Percentiles rank a stretch among this genome's conserved stretches.
These are phyloP conservation scores for Metarhizium sp. DNA, from an alignment of 2,329 filamentous ascomycete species.

Conservation along the genomic window DNA sequence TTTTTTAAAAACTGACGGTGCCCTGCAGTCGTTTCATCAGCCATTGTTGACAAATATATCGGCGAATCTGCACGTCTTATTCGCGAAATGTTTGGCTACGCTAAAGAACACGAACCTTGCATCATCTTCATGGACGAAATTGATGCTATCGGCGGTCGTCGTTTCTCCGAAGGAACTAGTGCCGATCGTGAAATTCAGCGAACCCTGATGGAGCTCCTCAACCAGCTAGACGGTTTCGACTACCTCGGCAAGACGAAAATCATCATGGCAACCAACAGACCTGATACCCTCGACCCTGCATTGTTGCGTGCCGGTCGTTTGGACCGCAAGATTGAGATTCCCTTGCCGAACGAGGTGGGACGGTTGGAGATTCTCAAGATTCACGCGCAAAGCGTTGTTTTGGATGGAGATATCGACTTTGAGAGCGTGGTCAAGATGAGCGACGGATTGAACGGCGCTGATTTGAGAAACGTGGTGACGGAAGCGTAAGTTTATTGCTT, in stretches of 20 bases:
- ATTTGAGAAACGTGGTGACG: conserved; percentile 94
- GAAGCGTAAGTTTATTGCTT: conserved; percentile 68
- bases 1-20: conserved; percentile 11
- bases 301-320: conserved; percentile 85
- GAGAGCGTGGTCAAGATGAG: conserved; percentile 99
- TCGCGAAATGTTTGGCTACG: conserved; percentile 98
- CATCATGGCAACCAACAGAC: conserved; percentile 98
- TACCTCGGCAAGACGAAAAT: conserved; percentile 99
- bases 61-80: conserved; percentile 96
- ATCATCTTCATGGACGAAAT: conserved; percentile 99
- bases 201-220: conserved; percentile 96
- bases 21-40: conserved; percentile 79
- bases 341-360: conserved; percentile 92
- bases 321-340: conserved; percentile 97
- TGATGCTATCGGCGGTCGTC: conserved; percentile 91
- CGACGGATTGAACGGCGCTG: conserved; percentile 92
- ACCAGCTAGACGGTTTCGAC: conserved; percentile 97
- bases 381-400: conserved; percentile 74
- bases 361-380: conserved; percentile 97
- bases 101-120: conserved; percentile 97
- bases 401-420: conserved; percentile 94
- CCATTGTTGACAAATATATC: conserved; percentile 99
- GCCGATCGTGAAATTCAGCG: conserved; percentile 97
- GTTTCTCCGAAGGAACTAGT: conserved; percentile 95
- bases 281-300: conserved; percentile 90